A percentile compares a stretch with the other conserved stretches of the same genome.
Conservation (phyloP, 2,329 filamentous ascomycete genomes). For the Fusarium heterosporum region DNA sequence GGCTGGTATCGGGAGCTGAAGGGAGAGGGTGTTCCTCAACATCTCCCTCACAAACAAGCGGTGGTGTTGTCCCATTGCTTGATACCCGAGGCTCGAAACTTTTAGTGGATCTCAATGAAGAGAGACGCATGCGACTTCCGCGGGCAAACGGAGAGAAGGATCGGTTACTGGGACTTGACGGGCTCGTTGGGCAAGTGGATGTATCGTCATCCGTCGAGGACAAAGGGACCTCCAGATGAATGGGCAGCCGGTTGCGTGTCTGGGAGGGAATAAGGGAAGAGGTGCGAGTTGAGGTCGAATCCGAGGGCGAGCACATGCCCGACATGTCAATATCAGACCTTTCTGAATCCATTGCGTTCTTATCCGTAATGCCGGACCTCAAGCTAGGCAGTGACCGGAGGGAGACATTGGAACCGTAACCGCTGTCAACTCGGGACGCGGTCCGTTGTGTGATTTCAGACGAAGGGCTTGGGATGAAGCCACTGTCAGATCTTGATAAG, state of each 20-base stretch:
- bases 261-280: constrained; percentile 38
- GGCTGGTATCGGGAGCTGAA: background rate
- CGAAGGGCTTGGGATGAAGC: constrained; percentile 60
- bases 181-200: constrained; percentile 35
- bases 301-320: constrained; percentile 31
- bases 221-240: constrained; percentile 36
- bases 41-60: constrained; percentile 13
- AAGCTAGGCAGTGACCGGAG: constrained; percentile 62
- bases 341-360: constrained; percentile 36
- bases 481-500: constrained; percentile 58
- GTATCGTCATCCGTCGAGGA: constrained; percentile 30
- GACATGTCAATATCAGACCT: constrained; percentile 24
- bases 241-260: constrained; percentile 29
- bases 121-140: constrained; percentile 34
- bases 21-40: background rate
- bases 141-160: constrained; percentile 38
- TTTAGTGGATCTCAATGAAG: constrained; percentile 35
- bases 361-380: constrained; percentile 39
- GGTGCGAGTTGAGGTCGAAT: constrained; percentile 36
- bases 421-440: constrained; percentile 69
- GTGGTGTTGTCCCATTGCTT: constrained; percentile 18
- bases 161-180: constrained; percentile 27
- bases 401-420: constrained; percentile 71
- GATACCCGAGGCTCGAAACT: constrained; percentile 34
- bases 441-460: constrained; percentile 58